Evolutionary conservation across 1,139 yeast species (phyloP).

Genomic region (Nakaseomyces delphensis): DNA sequence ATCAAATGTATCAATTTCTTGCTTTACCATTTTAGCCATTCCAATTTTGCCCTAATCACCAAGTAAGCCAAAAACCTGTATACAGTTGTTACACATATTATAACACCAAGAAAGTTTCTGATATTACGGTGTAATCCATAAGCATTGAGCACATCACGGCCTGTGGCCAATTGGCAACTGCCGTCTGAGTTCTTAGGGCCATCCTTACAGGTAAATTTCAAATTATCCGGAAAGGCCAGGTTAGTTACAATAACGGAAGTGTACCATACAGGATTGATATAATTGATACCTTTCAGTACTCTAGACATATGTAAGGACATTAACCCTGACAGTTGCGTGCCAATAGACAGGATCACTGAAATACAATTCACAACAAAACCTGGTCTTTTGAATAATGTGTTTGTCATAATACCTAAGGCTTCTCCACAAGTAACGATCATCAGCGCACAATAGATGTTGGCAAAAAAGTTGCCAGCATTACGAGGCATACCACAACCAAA

Average conservation of each 20-base stretch:
- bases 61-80: conserved; percentile 36
- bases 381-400: conserved; percentile 63
- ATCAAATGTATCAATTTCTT: neutral
- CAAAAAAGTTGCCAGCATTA: conserved; percentile 56
- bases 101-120: conserved; percentile 32
- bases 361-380: conserved; percentile 74
- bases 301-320: conserved; percentile 68
- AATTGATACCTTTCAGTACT: conserved; percentile 61
- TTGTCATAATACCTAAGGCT: conserved; percentile 69
- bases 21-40: conserved; percentile 22
- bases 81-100: conserved; percentile 33
- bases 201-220: conserved; percentile 37
- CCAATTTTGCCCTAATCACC: conserved; percentile 31
- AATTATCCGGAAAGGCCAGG: conserved; percentile 37
- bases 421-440: conserved; percentile 68
- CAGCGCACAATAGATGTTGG: conserved; percentile 48
- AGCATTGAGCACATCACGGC: conserved; percentile 40
- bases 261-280: conserved; percentile 65
- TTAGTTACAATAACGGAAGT: conserved; percentile 50
- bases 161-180: conserved; percentile 40
- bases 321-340: conserved; percentile 80
- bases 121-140: conserved; percentile 35
- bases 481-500: conserved; percentile 71
- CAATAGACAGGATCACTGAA: conserved; percentile 54
- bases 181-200: conserved; percentile 31